Conservation (phyloP, 495 filamentous ascomycete genomes). For the Neurospora sp. region DNA sequence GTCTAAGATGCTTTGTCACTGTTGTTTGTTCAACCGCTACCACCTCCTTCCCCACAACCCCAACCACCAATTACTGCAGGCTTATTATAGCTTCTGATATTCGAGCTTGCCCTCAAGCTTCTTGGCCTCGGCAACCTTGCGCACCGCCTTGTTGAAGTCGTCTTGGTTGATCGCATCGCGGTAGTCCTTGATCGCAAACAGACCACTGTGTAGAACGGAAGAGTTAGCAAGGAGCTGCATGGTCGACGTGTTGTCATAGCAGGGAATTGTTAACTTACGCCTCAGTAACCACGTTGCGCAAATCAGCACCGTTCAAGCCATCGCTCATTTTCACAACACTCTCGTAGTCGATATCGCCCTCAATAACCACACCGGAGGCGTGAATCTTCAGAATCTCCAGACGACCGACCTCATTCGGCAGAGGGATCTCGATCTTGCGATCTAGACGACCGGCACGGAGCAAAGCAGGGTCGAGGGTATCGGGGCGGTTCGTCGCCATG, state of each 20-base stretch:
- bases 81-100: constrained; percentile 85
- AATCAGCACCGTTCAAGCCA: constrained; percentile 91
- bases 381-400: constrained; percentile 99
- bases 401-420: constrained; percentile 97
- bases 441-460: constrained; percentile 90
- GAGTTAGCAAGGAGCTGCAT: constrained; percentile 15
- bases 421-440: constrained; percentile 95
- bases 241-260: neutral
- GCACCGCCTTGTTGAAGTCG: constrained; percentile 97
- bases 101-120: constrained; percentile 96
- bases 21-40: neutral
- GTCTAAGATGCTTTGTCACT: neutral
- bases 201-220: constrained; percentile 45
- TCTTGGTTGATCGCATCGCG: constrained; percentile 93
- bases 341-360: constrained; percentile 98
- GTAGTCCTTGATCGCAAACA: constrained; percentile 97
- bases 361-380: constrained; percentile 69
- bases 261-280: constrained; percentile 52
- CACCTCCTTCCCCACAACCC: neutral
- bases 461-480: constrained; percentile 92
- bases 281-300: constrained; percentile 97
- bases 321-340: constrained; percentile 99
- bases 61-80: neutral
- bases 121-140: constrained; percentile 95
- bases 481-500: constrained; percentile 98